Evolutionary conservation across 2,329 filamentous ascomycete genomes (phyloP).

Genomic region (Penicillium sp.): DNA sequence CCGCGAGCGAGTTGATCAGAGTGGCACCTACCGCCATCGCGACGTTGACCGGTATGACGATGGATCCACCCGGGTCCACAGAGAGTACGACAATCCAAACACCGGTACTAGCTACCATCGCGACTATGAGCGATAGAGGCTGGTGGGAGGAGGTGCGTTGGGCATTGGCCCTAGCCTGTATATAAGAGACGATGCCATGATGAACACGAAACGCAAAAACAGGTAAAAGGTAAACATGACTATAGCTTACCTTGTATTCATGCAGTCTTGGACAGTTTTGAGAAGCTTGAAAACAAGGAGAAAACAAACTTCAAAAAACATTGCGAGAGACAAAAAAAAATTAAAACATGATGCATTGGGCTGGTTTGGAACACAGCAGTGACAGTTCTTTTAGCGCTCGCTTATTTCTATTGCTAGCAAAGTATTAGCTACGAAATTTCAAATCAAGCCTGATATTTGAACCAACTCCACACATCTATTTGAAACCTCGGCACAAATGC

Average conservation of each 20-base stretch:
- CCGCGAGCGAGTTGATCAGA: conserved; percentile 33
- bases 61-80: conserved; percentile 31
- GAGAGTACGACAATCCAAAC: conserved; percentile 37
- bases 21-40: conserved; percentile 34
- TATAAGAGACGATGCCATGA: conserved; percentile 16
- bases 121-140: conserved; percentile 29
- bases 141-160: conserved; percentile 1
- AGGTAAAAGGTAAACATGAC: background rate
- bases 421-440: background rate
- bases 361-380: background rate
- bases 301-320: background rate
- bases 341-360: background rate
- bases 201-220: conserved; percentile 8
- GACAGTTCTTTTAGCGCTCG: background rate
- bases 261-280: background rate
- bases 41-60: conserved; percentile 36
- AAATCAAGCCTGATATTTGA: background rate
- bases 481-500: too few relatives aligned
- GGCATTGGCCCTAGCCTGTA: conserved; percentile 9
- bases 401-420: too few relatives aligned
- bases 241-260: background rate
- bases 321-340: background rate
- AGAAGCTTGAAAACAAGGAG: conserved; percentile 12
- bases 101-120: conserved; percentile 37
- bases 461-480: too few relatives aligned